Base-by-base conservation (phyloP, 768 basidiomycete species). In the Kwoniella shandongensis region DNA sequence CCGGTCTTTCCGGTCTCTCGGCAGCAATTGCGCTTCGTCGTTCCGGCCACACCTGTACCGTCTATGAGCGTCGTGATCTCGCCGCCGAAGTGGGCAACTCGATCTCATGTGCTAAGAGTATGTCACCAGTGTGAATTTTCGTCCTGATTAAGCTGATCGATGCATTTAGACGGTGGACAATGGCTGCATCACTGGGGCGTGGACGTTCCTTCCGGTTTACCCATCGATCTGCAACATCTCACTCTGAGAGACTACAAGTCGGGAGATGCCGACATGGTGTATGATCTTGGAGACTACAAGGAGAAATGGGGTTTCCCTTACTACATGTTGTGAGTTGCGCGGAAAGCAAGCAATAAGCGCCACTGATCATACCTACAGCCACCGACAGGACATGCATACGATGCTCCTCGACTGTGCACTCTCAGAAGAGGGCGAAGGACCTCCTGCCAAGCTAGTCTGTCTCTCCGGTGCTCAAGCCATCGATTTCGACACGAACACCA, bases 111-210 rank as follows among this genome's bases (percentile, higher is more conserved):
- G 63, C 63, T 2, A 59, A 51, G 57, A 51, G 41, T 45, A 12
- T 32, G 58, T 53, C n/a, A 27, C 23, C n/a, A 32, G 13, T 32
- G 32, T 13, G 13, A 32, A 32, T 47, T 8, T 13, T 35, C 12
- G 26, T 18, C 7, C 23, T 22, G 42, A 29, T 36, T 6, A 17
- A 6, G 26, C 13, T 12, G 12, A 15, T 32, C n/a, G 7, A 20
- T 29, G 22, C 25, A 8, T 42, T 5, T 27, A 54, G 45, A 53
- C 36, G 61, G 65, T 2, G 56, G 53, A 15, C 67, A 66, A 46
- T 71, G 69, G 67, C 59, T 69, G 25, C 51, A 53, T 18, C 50
- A 61, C 48, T 71, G 67, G 69, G 59, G 47, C 11, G 67, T 71
- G n/a, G 50, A 63, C 46, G 54, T 65, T 30, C 50, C 67, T 7